These are phyloP conservation scores for Botrytis pseudocinerea DNA, from an alignment of 2,329 filamentous ascomycete species.

Conservation along the genomic window DNA sequence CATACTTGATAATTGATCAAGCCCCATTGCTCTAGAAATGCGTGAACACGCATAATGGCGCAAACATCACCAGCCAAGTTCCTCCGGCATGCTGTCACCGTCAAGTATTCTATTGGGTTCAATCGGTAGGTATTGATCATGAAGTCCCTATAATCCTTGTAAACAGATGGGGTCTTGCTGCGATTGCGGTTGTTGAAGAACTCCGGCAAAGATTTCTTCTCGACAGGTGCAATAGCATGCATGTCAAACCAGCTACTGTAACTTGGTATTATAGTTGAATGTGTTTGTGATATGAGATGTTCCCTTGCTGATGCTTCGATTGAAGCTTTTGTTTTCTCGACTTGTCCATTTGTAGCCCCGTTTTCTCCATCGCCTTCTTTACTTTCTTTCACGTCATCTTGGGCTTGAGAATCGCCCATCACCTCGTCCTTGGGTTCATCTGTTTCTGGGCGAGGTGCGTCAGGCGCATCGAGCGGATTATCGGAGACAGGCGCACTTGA, in stretches of 20 bases:
- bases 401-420: conserved; percentile 66
- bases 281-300: conserved; percentile 89
- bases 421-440: conserved; percentile 71
- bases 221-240: conserved; percentile 85
- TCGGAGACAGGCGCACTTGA: conserved; percentile 58
- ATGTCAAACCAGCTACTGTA: conserved; percentile 99
- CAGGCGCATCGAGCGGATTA: conserved; percentile 69
- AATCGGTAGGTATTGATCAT: conserved; percentile 99
- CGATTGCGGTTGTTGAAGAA: conserved; percentile 99
- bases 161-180: conserved; percentile 95
- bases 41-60: conserved; percentile 98
- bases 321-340: conserved; percentile 73
- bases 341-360: conserved; percentile 52
- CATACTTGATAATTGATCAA: conserved; percentile 96
- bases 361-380: conserved; percentile 46
- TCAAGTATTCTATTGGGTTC: conserved; percentile 94
- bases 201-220: conserved; percentile 92
- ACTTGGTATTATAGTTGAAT: conserved; percentile 93
- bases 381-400: conserved; percentile 53
- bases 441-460: conserved; percentile 62
- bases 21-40: conserved; percentile 97
- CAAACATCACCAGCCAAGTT: conserved; percentile 97
- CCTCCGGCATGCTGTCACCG: conserved; percentile 90
- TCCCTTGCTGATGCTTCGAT: conserved; percentile 85
- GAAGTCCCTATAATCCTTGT: conserved; percentile 98